These are phyloP conservation scores for Ceratocystis lukuohia DNA, from an alignment of 2,329 filamentous ascomycete species.

Conservation along the genomic window DNA sequence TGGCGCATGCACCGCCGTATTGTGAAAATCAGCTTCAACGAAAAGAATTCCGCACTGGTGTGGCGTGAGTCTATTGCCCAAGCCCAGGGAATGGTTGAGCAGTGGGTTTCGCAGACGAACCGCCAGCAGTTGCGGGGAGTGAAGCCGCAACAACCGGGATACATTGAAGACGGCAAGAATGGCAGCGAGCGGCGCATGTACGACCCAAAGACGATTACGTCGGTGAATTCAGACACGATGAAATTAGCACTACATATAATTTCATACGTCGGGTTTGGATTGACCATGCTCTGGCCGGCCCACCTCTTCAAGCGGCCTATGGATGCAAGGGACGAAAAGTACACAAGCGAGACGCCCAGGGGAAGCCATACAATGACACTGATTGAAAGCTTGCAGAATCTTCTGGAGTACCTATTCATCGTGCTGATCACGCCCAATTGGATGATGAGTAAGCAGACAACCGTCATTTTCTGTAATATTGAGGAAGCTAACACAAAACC, in stretches of 20 bases:
- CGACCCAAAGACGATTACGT: conserved; percentile 32
- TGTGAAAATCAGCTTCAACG: conserved; percentile 59
- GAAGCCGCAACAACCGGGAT: conserved; percentile 15
- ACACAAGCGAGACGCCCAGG: conserved; percentile 33
- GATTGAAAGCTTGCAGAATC: conserved; percentile 44
- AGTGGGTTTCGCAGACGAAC: conserved; percentile 36
- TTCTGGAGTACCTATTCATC: conserved; percentile 50
- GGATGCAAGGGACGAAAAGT: conserved; percentile 36
- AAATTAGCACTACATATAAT: conserved; percentile 43
- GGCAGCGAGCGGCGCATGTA: conserved; percentile 13
- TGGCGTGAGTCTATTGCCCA: conserved; percentile 51
- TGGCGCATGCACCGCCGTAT: conserved; percentile 65
- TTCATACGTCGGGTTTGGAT: conserved; percentile 57
- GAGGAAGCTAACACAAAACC: not conserved
- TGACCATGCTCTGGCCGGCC: conserved; percentile 48
- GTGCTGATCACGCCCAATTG: conserved; percentile 47
- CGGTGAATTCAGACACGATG: conserved; percentile 54
- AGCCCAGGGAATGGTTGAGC: conserved; percentile 45
- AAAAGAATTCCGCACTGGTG: conserved; percentile 57
- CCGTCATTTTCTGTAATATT: no score
- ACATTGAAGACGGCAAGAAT: conserved; percentile 19
- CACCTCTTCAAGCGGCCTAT: conserved; percentile 35
- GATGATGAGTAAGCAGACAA: conserved; percentile 35
- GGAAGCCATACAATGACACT: conserved; percentile 51
- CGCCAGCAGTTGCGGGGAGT: conserved; percentile 4